A percentile compares a stretch with the other conserved stretches of the same genome.
Evolutionary conservation across 345 rosid genomes (phyloP).

Genomic region (Murraya paniculata): DNA sequence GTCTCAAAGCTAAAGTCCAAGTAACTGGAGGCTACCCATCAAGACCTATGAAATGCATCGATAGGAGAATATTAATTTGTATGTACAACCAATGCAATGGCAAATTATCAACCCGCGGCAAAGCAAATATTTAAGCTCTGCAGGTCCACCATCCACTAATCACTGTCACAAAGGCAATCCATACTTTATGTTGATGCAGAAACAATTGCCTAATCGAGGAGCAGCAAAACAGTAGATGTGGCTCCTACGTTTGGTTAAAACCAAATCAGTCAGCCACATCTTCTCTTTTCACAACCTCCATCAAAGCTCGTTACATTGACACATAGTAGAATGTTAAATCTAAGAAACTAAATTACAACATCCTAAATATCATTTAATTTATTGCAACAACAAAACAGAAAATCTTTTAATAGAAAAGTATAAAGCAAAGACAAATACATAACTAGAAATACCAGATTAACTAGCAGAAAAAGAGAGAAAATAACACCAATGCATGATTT

Average conservation of each 20-base stretch:
- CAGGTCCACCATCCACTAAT: not conserved
- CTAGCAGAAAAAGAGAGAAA: not conserved
- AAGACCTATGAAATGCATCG: not conserved
- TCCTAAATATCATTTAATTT: not conserved
- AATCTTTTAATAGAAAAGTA: not conserved
- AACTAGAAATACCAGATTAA: not conserved
- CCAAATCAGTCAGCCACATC: not conserved
- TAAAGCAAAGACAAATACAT: not conserved
- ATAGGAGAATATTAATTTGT: not conserved
- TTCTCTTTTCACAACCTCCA: not conserved
- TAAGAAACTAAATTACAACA: not conserved
- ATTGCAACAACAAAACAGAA: not conserved
- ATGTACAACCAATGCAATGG: not conserved
- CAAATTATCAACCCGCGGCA: not conserved
- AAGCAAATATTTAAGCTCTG: not conserved
- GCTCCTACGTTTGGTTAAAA: not conserved
- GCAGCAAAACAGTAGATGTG: not conserved
- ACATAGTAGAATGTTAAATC: not conserved
- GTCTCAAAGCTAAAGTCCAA: not conserved
- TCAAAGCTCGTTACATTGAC: not conserved
- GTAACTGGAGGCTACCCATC: slow-evolving; percentile 1
- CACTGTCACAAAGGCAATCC: not conserved
- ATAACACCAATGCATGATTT: not conserved
- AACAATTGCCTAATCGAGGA: not conserved
- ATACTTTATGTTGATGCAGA: not conserved